Base-by-base conservation (phyloP, 768 basidiomycete genomes). In the Boletus tomentosulus region DNA sequence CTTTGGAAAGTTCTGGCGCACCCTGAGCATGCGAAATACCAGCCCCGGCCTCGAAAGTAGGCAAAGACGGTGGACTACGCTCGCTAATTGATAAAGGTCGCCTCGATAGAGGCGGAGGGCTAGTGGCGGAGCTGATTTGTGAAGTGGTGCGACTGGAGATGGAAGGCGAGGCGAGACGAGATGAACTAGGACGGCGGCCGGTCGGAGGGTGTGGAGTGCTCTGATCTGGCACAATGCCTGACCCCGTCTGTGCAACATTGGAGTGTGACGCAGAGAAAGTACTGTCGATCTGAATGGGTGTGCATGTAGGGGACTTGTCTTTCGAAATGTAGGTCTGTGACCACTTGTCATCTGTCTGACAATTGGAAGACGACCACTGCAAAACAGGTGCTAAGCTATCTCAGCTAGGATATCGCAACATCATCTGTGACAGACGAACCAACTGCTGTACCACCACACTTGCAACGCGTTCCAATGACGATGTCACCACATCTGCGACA, bases 401-500 rank as follows among this genome's bases (percentile, higher is more conserved):
- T 69, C 51, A 67, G 61, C 52, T 54, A 49, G 16, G 33, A 38
- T 34, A 47, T 46, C 7, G 15, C 24, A 35, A 47, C 42, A 53
- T 41, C 37, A 15, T 56, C 38, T 28, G 46, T 16, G 35, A 43
- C 62, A 50, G 49, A 76, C 90, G 63, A 65, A 92, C 90, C 89
- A 51, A 89, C 90, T 50, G 87, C 73, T 16, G 76, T 73, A 50
- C 91, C 91, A 59, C 91, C 90, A 68, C 90, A 93, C 69, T 81
- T 85, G 70, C 89, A 92, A 49, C 86, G 86, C 41, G 74, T 70
- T 46, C 82, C 82, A 34, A 76, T 65, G 31, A 92, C 89, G 54
- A 93, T 90, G 57, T 92, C 87, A 53, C 90, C 91, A 64, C 90
- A 93, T 66, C 88, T 78, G 55, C 87, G 80, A 73, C 91, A 93